A percentile compares a stretch with the other conserved stretches of the same genome.
These are phyloP conservation scores for Tilletiopsis washingtonensis DNA, from an alignment of 1,284 basidiomycete genomes.

Conservation along the genomic window DNA sequence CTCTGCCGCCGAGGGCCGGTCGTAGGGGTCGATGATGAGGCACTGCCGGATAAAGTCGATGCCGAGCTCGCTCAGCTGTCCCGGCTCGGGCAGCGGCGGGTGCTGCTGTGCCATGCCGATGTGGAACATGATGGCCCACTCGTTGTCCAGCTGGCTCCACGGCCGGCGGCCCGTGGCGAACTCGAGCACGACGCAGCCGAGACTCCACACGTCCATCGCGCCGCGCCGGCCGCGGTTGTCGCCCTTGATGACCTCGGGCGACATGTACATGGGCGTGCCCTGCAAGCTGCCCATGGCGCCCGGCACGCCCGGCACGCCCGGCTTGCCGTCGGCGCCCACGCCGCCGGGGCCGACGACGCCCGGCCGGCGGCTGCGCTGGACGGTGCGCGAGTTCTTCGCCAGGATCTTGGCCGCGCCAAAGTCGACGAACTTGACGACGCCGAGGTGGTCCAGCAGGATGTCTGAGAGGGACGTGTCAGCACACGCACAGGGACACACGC, in stretches of 20 bases:
- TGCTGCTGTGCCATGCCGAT: slow-evolving; percentile 95
- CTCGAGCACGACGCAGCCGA: slow-evolving; percentile 94
- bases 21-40: slow-evolving; percentile 75
- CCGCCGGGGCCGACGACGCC: slow-evolving; percentile 38
- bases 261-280: slow-evolving; percentile 99
- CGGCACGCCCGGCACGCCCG: slow-evolving; percentile 30
- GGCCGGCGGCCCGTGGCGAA: slow-evolving; percentile 93
- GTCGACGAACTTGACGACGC: slow-evolving; percentile 95
- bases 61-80: slow-evolving; percentile 78
- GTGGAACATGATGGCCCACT: slow-evolving; percentile 99
- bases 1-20: slow-evolving; percentile 75
- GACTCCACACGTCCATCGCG: slow-evolving; percentile 97
- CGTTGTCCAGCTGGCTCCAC: slow-evolving; percentile 97
- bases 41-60: slow-evolving; percentile 92
- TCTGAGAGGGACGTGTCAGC: slow-evolving; percentile 51
- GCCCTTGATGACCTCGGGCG: slow-evolving; percentile 92
- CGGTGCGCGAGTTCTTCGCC: slow-evolving; percentile 75
- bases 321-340: slow-evolving; percentile 51
- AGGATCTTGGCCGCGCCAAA: slow-evolving; percentile 98
- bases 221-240: slow-evolving; percentile 63
- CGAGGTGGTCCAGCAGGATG: slow-evolving; percentile 85
- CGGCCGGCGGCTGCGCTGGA: slow-evolving; percentile 28
- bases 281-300: slow-evolving; percentile 61
- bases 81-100: slow-evolving; percentile 84
- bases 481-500: neutral